phyloP scores from a whole-genome alignment of 192 early-diverging fungal species.

The Dissophora globulifera region DNA sequence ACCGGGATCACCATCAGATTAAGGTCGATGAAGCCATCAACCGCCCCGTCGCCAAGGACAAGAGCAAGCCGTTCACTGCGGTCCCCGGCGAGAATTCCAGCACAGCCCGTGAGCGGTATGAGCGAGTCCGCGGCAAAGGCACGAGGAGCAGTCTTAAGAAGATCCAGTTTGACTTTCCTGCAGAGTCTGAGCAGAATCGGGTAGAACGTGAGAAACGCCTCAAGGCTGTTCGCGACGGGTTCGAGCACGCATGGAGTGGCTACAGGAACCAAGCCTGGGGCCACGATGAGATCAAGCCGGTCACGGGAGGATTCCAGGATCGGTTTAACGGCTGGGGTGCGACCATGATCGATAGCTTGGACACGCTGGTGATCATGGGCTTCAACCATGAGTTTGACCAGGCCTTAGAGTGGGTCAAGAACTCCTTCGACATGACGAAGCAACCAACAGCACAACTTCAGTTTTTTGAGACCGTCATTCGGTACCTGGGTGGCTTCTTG shows the following conservation, averaged over 20 bases:
- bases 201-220: constrained; percentile 44
- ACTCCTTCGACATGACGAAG: constrained; percentile 64
- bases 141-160: constrained; percentile 21
- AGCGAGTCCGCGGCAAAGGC: constrained; percentile 37
- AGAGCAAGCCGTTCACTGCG: neutral
- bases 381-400: constrained; percentile 81
- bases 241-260: constrained; percentile 76
- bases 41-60: too few relatives aligned
- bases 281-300: constrained; percentile 72
- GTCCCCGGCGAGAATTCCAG: neutral
- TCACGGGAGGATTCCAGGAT: constrained; percentile 42
- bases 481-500: constrained; percentile 79
- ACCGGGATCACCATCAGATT: neutral
- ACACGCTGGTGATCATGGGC: constrained; percentile 89
- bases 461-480: constrained; percentile 89
- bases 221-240: constrained; percentile 67
- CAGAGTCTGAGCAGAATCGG: constrained; percentile 24
- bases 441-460: constrained; percentile 58
- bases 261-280: constrained; percentile 85
- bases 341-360: constrained; percentile 88
- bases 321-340: constrained; percentile 69
- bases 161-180: constrained; percentile 35
- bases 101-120: constrained; percentile 15
- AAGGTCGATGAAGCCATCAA: neutral
- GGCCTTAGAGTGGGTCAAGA: constrained; percentile 72